Evolutionary conservation across 2,329 filamentous ascomycete species (phyloP).

Genomic region (Aureobasidium sp.): DNA sequence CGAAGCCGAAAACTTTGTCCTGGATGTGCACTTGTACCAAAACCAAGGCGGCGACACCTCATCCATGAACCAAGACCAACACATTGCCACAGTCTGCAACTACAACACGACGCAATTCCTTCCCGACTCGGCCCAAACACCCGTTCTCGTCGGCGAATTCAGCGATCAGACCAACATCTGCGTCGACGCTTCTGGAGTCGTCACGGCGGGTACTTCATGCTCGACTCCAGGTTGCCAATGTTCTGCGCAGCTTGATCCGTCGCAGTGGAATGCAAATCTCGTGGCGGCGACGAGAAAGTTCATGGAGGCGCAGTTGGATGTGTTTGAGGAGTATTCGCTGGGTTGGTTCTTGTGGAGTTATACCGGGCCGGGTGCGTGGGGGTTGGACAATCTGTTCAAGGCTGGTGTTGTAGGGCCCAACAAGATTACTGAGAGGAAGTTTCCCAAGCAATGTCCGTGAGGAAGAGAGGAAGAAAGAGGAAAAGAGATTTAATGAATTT

Average conservation of each 20-base stretch:
- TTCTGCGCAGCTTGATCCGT: slow-evolving; percentile 40
- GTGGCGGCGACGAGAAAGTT: slow-evolving; percentile 43
- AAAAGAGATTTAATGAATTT: too few species aligned
- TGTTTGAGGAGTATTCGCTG: slow-evolving; percentile 44
- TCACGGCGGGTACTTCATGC: slow-evolving; percentile 32
- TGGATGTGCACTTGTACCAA: slow-evolving; percentile 56
- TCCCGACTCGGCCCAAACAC: slow-evolving; percentile 28
- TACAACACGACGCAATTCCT: slow-evolving; percentile 54
- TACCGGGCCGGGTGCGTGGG: slow-evolving; percentile 38
- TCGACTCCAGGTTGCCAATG: slow-evolving; percentile 33
- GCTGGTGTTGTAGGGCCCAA: slow-evolving; percentile 34
- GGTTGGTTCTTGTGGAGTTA: slow-evolving; percentile 53
- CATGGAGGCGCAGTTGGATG: slow-evolving; percentile 49
- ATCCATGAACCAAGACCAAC: slow-evolving; percentile 32
- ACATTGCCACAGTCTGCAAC: slow-evolving; percentile 45
- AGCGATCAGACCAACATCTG: slow-evolving; percentile 49
- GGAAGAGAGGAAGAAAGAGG: too few species aligned
- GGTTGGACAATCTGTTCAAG: slow-evolving; percentile 34
- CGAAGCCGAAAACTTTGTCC: slow-evolving; percentile 47
- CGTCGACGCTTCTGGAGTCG: slow-evolving; percentile 48
- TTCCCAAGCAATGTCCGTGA: slow-evolving; percentile 21
- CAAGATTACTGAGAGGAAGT: slow-evolving; percentile 29
- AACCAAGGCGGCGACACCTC: slow-evolving; percentile 34
- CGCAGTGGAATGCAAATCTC: slow-evolving; percentile 38
- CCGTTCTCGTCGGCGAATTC: slow-evolving; percentile 49